Percentiles rank a stretch among this genome's conserved stretches.
These are phyloP conservation scores for Odonthalia washingtoniensis DNA, from an alignment of 31 red algal species.

Conservation along the genomic window DNA sequence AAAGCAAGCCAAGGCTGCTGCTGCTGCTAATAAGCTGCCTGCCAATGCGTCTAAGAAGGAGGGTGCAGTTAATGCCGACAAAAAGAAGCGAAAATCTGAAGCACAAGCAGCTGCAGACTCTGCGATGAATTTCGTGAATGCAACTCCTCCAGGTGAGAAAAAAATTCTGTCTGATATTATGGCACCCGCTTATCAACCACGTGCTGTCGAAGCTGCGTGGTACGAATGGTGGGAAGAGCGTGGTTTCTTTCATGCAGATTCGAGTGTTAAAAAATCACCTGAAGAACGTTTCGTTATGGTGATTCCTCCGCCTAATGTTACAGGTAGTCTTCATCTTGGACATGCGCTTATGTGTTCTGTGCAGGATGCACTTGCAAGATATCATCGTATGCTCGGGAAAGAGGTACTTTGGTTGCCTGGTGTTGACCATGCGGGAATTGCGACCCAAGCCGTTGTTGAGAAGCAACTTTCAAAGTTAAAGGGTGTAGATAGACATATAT, in stretches of 20 bases:
- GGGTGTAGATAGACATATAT: conserved; percentile 65
- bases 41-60: conserved; percentile 19
- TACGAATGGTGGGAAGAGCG: conserved; percentile 97
- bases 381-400: conserved; percentile 93
- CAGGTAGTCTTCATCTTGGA: conserved; percentile 96
- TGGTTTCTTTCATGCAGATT: conserved; percentile 83
- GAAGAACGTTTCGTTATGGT: conserved; percentile 93
- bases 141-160: conserved; percentile 82
- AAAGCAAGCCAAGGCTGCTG: conserved; percentile 80
- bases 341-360: conserved; percentile 95
- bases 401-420: conserved; percentile 91
- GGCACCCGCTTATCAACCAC: conserved; percentile 93
- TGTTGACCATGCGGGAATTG: conserved; percentile 99
- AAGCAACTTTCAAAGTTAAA: conserved; percentile 74
- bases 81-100: conserved; percentile 67
- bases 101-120: conserved; percentile 59
- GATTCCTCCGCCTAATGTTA: conserved; percentile 99
- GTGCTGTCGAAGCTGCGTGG: conserved; percentile 93
- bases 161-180: conserved; percentile 79
- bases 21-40: conserved; percentile 37
- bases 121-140: conserved; percentile 60
- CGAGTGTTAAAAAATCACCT: conserved; percentile 46
- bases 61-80: conserved; percentile 37
- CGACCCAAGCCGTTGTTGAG: conserved; percentile 97
- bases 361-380: conserved; percentile 88